Evolutionary conservation across 1,139 yeast species (phyloP), one percentile per base, ranked within the genome.

Genomic region (Pneumocystis oryctolagi): DNA sequence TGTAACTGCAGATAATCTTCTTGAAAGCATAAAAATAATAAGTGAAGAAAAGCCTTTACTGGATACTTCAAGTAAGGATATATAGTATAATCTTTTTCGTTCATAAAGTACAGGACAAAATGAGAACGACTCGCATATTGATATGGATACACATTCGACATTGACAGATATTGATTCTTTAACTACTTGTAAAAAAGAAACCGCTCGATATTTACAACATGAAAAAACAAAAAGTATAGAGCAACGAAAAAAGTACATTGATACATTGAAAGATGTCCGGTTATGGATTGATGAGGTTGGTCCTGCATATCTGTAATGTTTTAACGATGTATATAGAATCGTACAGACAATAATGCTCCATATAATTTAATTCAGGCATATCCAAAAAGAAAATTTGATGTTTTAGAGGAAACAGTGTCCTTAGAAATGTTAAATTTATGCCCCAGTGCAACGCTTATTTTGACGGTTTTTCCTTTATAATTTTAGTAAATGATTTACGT

Each of bases 401-500:
- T 79, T 16, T 76, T 78, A 8, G 85, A 84, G 62, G 76, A 77
- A 63, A 25, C 53, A 6, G 71, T 71, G 61, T 72, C 80, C 3
- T 74, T 86, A 59, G 70, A 69, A 31, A 78, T 75, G 4, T 74
- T 86, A 61, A 81, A 78, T 8, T 74, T 86, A 64, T 74, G 79
- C 16, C 92, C 94, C 1, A 76, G 90, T 62, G 82, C 89, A 16
- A 87, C 84, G 0, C 73, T 86, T 60, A 81, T 84, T 53, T 75
- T 86, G 66, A 83, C 84, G 69, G 87, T 88, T 62, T 65, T 30
- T 70, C 71, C 35, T 70, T 68, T 59, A 62, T 73, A 0, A 68
- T 67, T 20, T 77, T 78, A 1, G 73, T 73, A 60, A 61, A 62
- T 20, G 63, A 63, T 18, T 40, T 34, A 37, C 12, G 60, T 6